A percentile compares a stretch with the other conserved stretches of the same genome.
These are phyloP conservation scores for Niebla homalea DNA, from an alignment of 495 filamentous ascomycete genomes.

Conservation along the genomic window DNA sequence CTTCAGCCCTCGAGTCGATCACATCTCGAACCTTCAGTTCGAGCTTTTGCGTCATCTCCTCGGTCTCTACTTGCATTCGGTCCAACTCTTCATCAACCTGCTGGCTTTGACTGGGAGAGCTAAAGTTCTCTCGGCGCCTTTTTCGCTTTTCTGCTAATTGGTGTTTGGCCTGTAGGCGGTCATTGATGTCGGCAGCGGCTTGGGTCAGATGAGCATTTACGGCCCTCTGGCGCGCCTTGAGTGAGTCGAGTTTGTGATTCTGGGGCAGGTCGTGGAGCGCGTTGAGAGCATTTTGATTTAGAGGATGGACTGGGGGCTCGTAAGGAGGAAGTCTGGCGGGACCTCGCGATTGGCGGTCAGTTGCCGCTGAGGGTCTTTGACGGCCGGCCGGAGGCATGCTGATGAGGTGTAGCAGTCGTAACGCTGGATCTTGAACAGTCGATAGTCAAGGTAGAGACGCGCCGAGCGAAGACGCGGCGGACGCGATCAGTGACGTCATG, in stretches of 20 bases:
- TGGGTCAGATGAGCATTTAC: constrained; percentile 28
- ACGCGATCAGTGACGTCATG: no score
- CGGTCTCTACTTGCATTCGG: constrained; percentile 21
- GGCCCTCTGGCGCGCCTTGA: constrained; percentile 26
- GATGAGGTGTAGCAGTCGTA: background rate
- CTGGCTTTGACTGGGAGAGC: constrained; percentile 6
- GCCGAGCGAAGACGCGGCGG: no score
- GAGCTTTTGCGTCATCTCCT: constrained; percentile 24
- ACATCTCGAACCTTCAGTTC: constrained; percentile 27
- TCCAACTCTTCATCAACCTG: constrained; percentile 6
- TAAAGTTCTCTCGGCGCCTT: constrained; percentile 5
- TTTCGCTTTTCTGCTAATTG: constrained; percentile 14
- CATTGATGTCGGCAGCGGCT: constrained; percentile 35
- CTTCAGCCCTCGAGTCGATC: constrained; percentile 26
- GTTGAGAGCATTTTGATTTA: constrained; percentile 23
- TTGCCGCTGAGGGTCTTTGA: constrained; percentile 5
- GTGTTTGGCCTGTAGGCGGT: constrained; percentile 25
- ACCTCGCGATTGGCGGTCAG: constrained; percentile 3
- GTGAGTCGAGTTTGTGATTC: constrained; percentile 18
- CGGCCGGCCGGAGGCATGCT: constrained; percentile 4
- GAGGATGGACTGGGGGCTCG: constrained; percentile 40
- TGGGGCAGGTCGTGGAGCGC: constrained; percentile 24
- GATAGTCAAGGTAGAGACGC: no score
- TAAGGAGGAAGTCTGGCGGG: constrained; percentile 40
- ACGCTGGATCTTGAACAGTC: no score